These are phyloP conservation scores for Cryptococcus maquisensis DNA, from an alignment of 1,284 basidiomycete species.

Conservation along the genomic window DNA sequence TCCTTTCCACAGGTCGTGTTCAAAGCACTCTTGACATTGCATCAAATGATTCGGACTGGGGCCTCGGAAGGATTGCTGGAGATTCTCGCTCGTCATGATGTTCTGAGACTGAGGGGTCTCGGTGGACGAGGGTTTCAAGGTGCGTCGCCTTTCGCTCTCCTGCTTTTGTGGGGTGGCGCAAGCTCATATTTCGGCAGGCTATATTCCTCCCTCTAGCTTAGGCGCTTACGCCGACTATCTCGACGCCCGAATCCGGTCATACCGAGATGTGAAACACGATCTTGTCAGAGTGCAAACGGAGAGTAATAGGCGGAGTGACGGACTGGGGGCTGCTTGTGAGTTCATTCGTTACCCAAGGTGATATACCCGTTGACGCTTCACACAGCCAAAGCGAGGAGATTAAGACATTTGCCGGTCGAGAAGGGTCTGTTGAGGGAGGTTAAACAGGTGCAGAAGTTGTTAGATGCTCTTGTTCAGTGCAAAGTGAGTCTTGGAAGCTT, in stretches of 20 bases:
- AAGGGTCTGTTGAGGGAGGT: slow-evolving; percentile 93
- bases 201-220: slow-evolving; percentile 78
- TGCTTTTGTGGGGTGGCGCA: no score
- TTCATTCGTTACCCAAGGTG: neutral
- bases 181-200: slow-evolving; percentile 47
- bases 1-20: slow-evolving; percentile 72
- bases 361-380: neutral
- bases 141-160: no score
- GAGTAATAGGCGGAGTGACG: slow-evolving; percentile 63
- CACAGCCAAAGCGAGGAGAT: slow-evolving; percentile 56
- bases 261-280: slow-evolving; percentile 87
- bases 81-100: slow-evolving; percentile 72
- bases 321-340: slow-evolving; percentile 43
- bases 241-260: slow-evolving; percentile 82
- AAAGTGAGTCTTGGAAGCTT: slow-evolving; percentile 56
- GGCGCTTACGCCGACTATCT: slow-evolving; percentile 84
- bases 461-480: slow-evolving; percentile 81
- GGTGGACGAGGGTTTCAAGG: slow-evolving; percentile 54
- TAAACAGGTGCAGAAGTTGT: slow-evolving; percentile 80
- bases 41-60: slow-evolving; percentile 92
- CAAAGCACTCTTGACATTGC: slow-evolving; percentile 91
- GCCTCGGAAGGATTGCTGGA: slow-evolving; percentile 84
- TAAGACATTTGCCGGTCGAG: slow-evolving; percentile 89
- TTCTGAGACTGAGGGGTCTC: slow-evolving; percentile 73
- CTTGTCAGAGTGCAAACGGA: slow-evolving; percentile 85